Evolutionary conservation across 768 basidiomycete species (phyloP).

Genomic region (Tulasnella sp.): DNA sequence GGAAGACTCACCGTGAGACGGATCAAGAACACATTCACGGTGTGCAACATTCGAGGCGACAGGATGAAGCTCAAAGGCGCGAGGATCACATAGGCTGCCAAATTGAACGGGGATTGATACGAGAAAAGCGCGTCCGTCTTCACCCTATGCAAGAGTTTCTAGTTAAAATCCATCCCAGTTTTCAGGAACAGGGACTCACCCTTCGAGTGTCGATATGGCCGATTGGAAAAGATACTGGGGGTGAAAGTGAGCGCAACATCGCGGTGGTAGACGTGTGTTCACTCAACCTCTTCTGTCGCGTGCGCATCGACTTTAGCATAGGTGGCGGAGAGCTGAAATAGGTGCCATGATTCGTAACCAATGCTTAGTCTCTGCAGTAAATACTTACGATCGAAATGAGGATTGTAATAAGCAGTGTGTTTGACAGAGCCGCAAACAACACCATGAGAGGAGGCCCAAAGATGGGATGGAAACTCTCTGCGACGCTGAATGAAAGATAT

Average conservation of each 20-base stretch:
- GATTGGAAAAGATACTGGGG: constrained; percentile 73
- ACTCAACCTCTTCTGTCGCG: constrained; percentile 44
- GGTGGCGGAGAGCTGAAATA: constrained; percentile 10
- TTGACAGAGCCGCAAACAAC: constrained; percentile 61
- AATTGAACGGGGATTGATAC: constrained; percentile 84
- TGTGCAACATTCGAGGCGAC: constrained; percentile 66
- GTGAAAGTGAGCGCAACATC: background rate
- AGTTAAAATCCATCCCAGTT: background rate
- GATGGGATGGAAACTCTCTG: constrained; percentile 37
- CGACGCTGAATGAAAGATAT: constrained; percentile 34
- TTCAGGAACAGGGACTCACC: constrained; percentile 31
- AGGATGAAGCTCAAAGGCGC: constrained; percentile 67
- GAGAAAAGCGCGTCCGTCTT: constrained; percentile 84
- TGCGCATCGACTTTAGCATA: constrained; percentile 29
- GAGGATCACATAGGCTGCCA: constrained; percentile 65
- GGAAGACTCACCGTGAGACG: constrained; percentile 47
- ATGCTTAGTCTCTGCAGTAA: too few species aligned
- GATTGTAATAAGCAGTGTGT: constrained; percentile 70
- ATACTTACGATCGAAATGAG: constrained; percentile 56
- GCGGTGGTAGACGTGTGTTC: background rate
- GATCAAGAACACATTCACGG: constrained; percentile 75
- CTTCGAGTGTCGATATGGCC: constrained; percentile 77
- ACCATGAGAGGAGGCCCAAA: constrained; percentile 22
- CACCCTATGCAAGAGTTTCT: constrained; percentile 40
- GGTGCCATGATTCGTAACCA: too few species aligned